phyloP scores from a whole-genome alignment of 2,329 filamentous ascomycete species.

The Graphium sp. region DNA sequence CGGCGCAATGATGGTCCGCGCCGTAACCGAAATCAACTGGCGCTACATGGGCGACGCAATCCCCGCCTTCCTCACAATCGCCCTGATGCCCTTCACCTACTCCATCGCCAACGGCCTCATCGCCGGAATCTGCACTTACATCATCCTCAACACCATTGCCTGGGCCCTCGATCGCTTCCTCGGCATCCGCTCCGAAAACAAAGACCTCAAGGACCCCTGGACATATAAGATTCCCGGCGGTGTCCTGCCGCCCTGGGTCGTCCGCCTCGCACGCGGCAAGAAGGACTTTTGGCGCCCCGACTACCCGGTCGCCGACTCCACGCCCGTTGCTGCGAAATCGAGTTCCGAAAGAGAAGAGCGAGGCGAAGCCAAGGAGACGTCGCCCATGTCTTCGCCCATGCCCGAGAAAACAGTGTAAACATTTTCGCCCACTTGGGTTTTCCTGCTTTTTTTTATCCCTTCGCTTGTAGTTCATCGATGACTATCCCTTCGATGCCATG shows the following conservation, averaged over 20 bases:
- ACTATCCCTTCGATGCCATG: too few species aligned
- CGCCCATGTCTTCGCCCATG: not conserved
- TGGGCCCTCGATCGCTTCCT: constrained; percentile 51
- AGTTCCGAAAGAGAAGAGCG: not conserved
- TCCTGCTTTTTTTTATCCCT: too few species aligned
- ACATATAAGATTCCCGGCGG: constrained; percentile 65
- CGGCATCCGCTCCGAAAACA: constrained; percentile 55
- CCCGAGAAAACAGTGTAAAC: too few species aligned
- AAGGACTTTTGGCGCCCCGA: constrained; percentile 51
- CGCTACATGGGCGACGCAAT: constrained; percentile 68
- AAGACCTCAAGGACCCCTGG: constrained; percentile 65
- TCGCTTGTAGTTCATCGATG: too few species aligned
- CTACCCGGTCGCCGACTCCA: constrained; percentile 1
- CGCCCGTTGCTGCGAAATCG: not conserved
- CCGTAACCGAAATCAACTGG: constrained; percentile 83
- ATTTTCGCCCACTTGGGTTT: too few species aligned
- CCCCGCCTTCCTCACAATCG: constrained; percentile 70
- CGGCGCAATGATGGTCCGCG: constrained; percentile 70
- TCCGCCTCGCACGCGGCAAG: constrained; percentile 46
- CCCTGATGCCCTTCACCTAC: constrained; percentile 81
- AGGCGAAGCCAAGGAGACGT: not conserved
- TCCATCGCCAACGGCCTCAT: constrained; percentile 78
- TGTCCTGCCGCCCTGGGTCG: constrained; percentile 57
- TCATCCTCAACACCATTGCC: constrained; percentile 53
- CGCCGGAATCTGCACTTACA: constrained; percentile 62